A percentile compares a stretch with the other conserved stretches of the same genome.
phyloP scores from a whole-genome alignment of 2,329 filamentous ascomycete species.

The Diaporthe velutina region DNA sequence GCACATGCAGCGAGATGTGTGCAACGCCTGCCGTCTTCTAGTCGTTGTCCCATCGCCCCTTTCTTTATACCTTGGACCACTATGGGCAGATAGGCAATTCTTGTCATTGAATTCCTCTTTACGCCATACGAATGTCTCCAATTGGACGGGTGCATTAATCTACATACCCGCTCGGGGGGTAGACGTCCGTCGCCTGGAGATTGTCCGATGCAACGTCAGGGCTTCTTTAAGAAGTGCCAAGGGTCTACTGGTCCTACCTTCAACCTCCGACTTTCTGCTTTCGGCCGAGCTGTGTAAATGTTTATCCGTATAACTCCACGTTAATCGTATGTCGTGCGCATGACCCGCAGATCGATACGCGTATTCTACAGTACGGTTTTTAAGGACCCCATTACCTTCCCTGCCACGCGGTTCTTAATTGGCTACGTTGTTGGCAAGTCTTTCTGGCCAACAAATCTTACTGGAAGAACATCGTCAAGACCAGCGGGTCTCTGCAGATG shows the following conservation, averaged over 20 bases:
- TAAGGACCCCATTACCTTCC: too few species aligned
- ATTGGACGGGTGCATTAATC: not conserved
- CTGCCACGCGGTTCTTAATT: too few species aligned
- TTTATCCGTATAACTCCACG: not conserved
- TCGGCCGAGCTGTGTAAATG: not conserved
- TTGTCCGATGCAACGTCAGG: not conserved
- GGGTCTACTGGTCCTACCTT: not conserved
- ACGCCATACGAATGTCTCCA: not conserved
- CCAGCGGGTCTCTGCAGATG: too few species aligned
- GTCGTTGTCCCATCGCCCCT: not conserved
- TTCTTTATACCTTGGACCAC: not conserved
- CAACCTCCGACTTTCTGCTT: not conserved
- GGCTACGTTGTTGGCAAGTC: too few species aligned
- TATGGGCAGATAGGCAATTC: not conserved
- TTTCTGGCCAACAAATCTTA: too few species aligned
- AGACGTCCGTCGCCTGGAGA: not conserved
- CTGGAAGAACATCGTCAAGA: too few species aligned
- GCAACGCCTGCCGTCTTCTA: not conserved
- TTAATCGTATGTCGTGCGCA: not conserved
- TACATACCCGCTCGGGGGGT: constrained; percentile 17
- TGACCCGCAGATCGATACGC: not conserved
- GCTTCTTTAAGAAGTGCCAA: not conserved
- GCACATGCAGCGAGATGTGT: not conserved
- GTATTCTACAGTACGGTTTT: not conserved
- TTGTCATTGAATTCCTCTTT: not conserved